These are phyloP conservation scores for Phytophthora tentaculata DNA, from an alignment of 352 stramenopile genomes.

Conservation along the genomic window DNA sequence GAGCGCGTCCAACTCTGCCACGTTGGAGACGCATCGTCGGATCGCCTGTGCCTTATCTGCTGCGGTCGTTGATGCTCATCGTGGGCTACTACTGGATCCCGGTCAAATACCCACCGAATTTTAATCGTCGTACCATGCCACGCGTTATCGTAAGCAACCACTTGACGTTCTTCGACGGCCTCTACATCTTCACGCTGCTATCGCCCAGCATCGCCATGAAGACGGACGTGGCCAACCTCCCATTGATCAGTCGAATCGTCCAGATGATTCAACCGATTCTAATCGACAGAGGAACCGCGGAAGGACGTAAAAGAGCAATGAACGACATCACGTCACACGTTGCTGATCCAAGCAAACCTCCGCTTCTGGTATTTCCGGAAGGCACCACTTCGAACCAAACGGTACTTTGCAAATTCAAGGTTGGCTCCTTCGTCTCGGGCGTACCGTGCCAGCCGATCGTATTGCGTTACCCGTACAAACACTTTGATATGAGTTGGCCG, in stretches of 20 bases:
- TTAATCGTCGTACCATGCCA: conserved; percentile 35
- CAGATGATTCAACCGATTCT: conserved; percentile 69
- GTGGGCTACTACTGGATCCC: conserved; percentile 76
- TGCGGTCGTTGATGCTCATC: conserved; percentile 60
- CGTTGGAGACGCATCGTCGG: conserved; percentile 51
- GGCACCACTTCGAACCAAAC: conserved; percentile 78
- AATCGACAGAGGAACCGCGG: conserved; percentile 58
- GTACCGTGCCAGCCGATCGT: conserved; percentile 65
- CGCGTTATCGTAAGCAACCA: conserved; percentile 78
- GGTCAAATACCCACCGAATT: conserved; percentile 43
- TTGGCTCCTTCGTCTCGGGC: conserved; percentile 70
- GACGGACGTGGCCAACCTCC: conserved; percentile 62
- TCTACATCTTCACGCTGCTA: conserved; percentile 63
- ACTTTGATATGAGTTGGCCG: conserved; percentile 81
- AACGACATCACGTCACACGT: conserved; percentile 70
- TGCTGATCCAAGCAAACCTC: conserved; percentile 44
- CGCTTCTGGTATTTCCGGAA: conserved; percentile 75
- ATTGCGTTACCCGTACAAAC: conserved; percentile 68
- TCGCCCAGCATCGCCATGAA: conserved; percentile 79
- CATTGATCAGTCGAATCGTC: conserved; percentile 63
- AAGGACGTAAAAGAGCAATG: conserved; percentile 62
- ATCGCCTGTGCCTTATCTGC: conserved; percentile 44
- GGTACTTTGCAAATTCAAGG: conserved; percentile 79
- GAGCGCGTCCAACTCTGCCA: conserved; percentile 37
- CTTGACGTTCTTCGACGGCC: conserved; percentile 69